phyloP scores from a whole-genome alignment of 2,329 filamentous ascomycete species.

The Exserohilum turcica region DNA sequence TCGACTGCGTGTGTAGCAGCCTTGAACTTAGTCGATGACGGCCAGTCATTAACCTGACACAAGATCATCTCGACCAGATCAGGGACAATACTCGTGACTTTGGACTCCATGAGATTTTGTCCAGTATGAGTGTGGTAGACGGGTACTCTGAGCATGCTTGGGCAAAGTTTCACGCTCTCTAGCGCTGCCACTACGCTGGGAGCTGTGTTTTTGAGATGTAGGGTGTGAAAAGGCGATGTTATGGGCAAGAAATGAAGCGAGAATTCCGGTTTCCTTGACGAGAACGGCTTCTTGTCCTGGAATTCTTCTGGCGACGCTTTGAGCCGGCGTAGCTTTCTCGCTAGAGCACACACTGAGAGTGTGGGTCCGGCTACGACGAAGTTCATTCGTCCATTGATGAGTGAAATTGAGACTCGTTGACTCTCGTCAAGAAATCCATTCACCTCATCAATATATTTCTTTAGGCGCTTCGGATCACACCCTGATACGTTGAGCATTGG shows the following conservation, averaged over 20 bases:
- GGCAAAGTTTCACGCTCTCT: too few species aligned
- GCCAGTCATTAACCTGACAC: too few species aligned
- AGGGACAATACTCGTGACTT: too few species aligned
- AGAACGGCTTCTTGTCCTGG: constrained; percentile 13
- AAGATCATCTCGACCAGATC: too few species aligned
- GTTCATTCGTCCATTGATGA: constrained; percentile 40
- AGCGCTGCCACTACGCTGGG: too few species aligned
- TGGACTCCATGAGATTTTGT: too few species aligned
- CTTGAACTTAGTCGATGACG: constrained; percentile 15
- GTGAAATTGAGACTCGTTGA: constrained; percentile 26
- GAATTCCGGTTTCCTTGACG: constrained; percentile 28
- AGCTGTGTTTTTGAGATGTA: constrained; percentile 30
- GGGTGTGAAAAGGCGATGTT: constrained; percentile 50
- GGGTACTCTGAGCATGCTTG: too few species aligned
- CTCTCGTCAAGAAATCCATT: not conserved
- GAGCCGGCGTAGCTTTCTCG: constrained; percentile 15
- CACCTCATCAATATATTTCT: not conserved
- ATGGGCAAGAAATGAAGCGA: constrained; percentile 49
- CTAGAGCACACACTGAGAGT: constrained; percentile 14
- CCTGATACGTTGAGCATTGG: constrained; percentile 38
- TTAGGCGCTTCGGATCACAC: not conserved
- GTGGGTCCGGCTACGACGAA: constrained; percentile 40
- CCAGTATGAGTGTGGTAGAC: too few species aligned
- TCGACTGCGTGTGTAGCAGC: constrained; percentile 25
- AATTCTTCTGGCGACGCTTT: constrained; percentile 30